Conservation (phyloP, 192 early-diverging fungal genomes). For the Chytriomyces confervae region DNA sequence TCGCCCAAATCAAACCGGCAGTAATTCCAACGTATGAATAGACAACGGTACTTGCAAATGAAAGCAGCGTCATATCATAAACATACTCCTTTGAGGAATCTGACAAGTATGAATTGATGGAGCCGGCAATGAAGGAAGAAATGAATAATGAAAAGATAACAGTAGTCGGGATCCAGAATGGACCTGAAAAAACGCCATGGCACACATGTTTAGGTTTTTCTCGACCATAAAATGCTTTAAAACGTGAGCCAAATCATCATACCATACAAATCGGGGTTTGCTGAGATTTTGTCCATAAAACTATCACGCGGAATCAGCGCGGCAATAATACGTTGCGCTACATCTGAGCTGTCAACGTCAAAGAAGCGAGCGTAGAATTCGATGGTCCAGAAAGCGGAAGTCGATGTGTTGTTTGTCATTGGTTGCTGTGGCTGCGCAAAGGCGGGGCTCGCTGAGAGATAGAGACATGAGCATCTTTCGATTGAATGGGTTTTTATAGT, state of each 20-base stretch:
- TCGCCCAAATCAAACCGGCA: slow-evolving; percentile 76
- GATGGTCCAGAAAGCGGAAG: slow-evolving; percentile 76
- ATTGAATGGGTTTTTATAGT: no score
- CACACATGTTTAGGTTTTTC: background rate
- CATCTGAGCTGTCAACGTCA: slow-evolving; percentile 90
- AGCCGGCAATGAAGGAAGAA: slow-evolving; percentile 85
- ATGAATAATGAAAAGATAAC: slow-evolving; percentile 97
- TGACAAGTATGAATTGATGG: slow-evolving; percentile 70
- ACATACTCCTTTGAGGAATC: slow-evolving; percentile 16
- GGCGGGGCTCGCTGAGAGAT: slow-evolving; percentile 5
- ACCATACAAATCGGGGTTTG: slow-evolving; percentile 95
- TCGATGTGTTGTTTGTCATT: slow-evolving; percentile 29
- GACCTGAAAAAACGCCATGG: slow-evolving; percentile 58
- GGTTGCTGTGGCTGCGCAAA: slow-evolving; percentile 21
- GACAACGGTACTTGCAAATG: slow-evolving; percentile 79
- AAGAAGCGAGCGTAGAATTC: slow-evolving; percentile 93
- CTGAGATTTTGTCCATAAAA: slow-evolving; percentile 78
- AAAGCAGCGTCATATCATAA: slow-evolving; percentile 67
- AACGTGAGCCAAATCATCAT: slow-evolving; percentile 7
- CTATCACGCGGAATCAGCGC: slow-evolving; percentile 36
- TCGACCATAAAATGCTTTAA: background rate
- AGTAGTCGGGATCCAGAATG: slow-evolving; percentile 97
- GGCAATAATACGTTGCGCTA: slow-evolving; percentile 49
- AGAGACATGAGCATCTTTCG: background rate
- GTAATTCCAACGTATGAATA: slow-evolving; percentile 81